Base-by-base conservation (phyloP, 352 stramenopile species). In the Pythium aristosporum region DNA sequence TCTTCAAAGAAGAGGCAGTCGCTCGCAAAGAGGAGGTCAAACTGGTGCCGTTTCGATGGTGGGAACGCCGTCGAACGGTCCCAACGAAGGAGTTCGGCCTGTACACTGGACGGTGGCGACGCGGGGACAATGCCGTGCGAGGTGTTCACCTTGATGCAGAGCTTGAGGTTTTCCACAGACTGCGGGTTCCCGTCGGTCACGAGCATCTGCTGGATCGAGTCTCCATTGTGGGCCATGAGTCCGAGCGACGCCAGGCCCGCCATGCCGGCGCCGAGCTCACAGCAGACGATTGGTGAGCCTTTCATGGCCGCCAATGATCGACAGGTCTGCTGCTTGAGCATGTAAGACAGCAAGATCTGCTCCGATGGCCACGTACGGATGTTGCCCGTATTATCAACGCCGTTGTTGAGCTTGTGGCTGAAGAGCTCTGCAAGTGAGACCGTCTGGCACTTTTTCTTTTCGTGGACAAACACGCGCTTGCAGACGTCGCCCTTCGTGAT, bases 1-100 rank as follows among this genome's bases (percentile, higher is more conserved):
- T 87, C 78, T 71, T 94, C 83, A 55, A 96, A 96, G 69, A 96
- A 96, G 1, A 96, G 69, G 56, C 87, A 96, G 65, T 96, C 87
- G 55, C 85, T 92, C 5, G 85, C 87, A 34, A 96, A 74, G 43
- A 96, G 63, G 60, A 96, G 62, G 61, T 96, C 84, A 57, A 92
- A 92, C 50, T 88, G 74, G 28, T 85, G 71, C 6, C 57, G 69
- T 63, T 76, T 57, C 20, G 74, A 52, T 8, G 60, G 36, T 7
- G 62, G 53, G 32, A 83, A 71, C 7, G 41, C 25, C 12, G 53
- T 67, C 25, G 71, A 64, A 41, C 85, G 81, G 49, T 91, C 81
- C 87, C 87, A 96, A 5, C 79, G 74, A 39, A 96, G 63, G n/a
- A 92, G 63, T 37, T 85, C 74, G 11, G 72, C 68, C 1, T 53